phyloP scores from a whole-genome alignment of 305 asterid species.

The Nicotiana rustica region DNA sequence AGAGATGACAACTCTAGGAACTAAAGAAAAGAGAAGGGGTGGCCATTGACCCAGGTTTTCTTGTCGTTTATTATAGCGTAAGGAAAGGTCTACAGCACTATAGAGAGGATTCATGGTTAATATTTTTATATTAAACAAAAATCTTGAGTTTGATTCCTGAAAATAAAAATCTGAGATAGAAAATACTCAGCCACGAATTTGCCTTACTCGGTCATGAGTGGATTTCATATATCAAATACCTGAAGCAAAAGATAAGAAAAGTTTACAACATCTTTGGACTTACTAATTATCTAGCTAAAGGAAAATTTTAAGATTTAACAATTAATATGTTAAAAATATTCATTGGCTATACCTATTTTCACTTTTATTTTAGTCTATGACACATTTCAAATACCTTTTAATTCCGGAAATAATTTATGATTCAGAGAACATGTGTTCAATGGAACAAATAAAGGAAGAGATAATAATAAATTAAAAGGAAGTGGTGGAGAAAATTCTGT shows the following conservation, averaged over 20 bases:
- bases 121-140: too few relatives aligned
- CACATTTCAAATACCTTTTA: background rate
- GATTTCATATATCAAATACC: too few relatives aligned
- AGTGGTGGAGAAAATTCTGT: background rate
- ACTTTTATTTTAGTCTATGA: too few relatives aligned
- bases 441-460: background rate
- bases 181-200: background rate
- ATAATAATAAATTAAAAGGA: background rate
- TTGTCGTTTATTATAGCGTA: background rate
- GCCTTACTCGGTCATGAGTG: background rate
- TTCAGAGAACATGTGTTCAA: background rate
- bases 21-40: too few relatives aligned
- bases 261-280: background rate
- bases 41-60: too few relatives aligned
- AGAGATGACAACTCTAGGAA: too few relatives aligned
- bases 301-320: background rate
- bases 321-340: too few relatives aligned
- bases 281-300: background rate
- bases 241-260: too few relatives aligned
- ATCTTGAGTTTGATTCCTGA: background rate
- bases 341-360: background rate
- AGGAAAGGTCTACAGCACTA: background rate
- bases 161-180: too few relatives aligned
- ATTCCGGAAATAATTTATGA: background rate
- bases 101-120: too few relatives aligned